A percentile compares a stretch with the other conserved stretches of the same genome.
Evolutionary conservation across 768 basidiomycete genomes (phyloP).

Genomic region (Leccinum barrowsii): DNA sequence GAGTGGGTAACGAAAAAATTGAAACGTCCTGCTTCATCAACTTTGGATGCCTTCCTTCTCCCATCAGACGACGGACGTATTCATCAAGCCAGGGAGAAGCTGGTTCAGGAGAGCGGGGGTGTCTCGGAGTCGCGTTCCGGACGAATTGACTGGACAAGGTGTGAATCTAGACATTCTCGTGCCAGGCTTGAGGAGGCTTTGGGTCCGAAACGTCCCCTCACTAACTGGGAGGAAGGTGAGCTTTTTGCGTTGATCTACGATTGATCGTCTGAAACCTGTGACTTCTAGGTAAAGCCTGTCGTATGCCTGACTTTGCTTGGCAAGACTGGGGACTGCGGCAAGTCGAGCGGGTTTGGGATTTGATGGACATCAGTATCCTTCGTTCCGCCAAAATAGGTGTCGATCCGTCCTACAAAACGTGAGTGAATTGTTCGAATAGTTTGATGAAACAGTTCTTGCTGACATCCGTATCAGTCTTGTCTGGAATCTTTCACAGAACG

Average conservation of each 20-base stretch:
- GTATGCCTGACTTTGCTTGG: constrained; percentile 88
- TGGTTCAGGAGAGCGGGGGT: constrained; percentile 61
- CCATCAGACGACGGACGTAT: constrained; percentile 90
- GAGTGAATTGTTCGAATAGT: constrained; percentile 27
- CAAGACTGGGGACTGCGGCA: constrained; percentile 90
- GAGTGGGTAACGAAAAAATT: constrained; percentile 56
- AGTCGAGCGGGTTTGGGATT: constrained; percentile 92
- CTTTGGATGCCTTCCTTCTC: constrained; percentile 89
- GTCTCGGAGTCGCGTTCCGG: constrained; percentile 66
- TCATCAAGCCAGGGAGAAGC: constrained; percentile 81
- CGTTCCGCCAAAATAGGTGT: constrained; percentile 77
- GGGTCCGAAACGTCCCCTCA: constrained; percentile 81
- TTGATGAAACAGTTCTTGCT: background rate
- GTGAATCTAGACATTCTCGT: constrained; percentile 88
- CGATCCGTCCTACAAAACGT: constrained; percentile 90
- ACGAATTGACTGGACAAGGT: constrained; percentile 86
- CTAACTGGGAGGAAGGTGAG: constrained; percentile 89
- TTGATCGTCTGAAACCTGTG: background rate
- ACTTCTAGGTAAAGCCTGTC: constrained; percentile 69
- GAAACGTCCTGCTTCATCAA: constrained; percentile 81
- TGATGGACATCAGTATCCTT: constrained; percentile 88
- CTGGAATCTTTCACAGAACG: constrained; percentile 97
- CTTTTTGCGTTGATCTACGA: background rate
- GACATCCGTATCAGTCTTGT: constrained; percentile 53
- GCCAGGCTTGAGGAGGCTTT: constrained; percentile 80